Conservation (phyloP, 2,329 filamentous ascomycete genomes). For the Cytospora mali region DNA sequence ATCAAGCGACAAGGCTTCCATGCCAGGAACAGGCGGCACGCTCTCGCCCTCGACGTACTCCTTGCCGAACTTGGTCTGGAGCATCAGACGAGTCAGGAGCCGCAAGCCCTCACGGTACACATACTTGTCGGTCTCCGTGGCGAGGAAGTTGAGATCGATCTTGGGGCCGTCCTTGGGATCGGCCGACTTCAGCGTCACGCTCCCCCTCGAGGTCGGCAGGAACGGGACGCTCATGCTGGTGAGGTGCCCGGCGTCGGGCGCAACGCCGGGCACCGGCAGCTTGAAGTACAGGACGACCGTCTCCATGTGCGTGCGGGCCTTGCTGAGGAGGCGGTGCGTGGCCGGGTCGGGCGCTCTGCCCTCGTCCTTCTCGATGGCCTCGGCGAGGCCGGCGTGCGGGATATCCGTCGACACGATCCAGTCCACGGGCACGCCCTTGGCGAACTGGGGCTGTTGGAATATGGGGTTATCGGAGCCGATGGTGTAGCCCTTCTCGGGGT, state of each 20-base stretch:
- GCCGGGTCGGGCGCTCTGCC: slow-evolving; percentile 23
- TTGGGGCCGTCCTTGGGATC: background rate
- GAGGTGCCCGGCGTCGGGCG: slow-evolving; percentile 2
- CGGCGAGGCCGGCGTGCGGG: slow-evolving; percentile 24
- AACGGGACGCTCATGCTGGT: slow-evolving; percentile 10
- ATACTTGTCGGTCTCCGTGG: slow-evolving; percentile 37
- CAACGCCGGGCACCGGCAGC: background rate
- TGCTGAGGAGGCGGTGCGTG: slow-evolving; percentile 31
- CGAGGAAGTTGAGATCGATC: slow-evolving; percentile 16
- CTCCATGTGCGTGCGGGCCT: slow-evolving; percentile 32
- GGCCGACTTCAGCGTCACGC: background rate
- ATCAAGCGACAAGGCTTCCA: slow-evolving; percentile 11
- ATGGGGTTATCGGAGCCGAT: slow-evolving; percentile 29
- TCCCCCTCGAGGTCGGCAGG: slow-evolving; percentile 2
- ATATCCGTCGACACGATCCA: slow-evolving; percentile 7
- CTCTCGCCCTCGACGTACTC: background rate
- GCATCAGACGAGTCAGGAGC: slow-evolving; percentile 1
- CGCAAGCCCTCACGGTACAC: slow-evolving; percentile 24
- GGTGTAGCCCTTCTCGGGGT: slow-evolving; percentile 4
- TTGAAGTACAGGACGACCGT: slow-evolving; percentile 27
- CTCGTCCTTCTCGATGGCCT: slow-evolving; percentile 31
- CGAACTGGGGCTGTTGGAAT: background rate
- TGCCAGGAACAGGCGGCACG: background rate
- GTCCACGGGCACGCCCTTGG: slow-evolving; percentile 4
- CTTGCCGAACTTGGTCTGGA: background rate